phyloP scores from a whole-genome alignment of 352 stramenopile genomes.

The Stephanocyclus meneghinianus region DNA sequence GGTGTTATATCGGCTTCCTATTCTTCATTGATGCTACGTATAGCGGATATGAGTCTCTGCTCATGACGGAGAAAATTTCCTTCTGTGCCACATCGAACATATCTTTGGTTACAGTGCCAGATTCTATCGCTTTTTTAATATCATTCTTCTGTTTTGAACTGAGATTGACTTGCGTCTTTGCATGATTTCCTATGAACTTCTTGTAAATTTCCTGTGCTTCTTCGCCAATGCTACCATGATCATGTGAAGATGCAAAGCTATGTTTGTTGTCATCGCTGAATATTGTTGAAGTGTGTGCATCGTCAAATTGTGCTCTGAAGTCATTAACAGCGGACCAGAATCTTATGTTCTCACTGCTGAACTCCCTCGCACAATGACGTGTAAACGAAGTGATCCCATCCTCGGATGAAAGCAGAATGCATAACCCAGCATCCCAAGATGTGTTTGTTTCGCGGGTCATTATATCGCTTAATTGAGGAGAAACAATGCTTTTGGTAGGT shows the following conservation, averaged over 20 bases:
- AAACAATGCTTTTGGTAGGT: not conserved
- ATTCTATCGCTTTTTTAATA: slow-evolving; percentile 37
- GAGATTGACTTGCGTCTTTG: slow-evolving; percentile 42
- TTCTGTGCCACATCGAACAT: slow-evolving; percentile 47
- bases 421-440: slow-evolving; percentile 53
- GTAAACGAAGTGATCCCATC: slow-evolving; percentile 44
- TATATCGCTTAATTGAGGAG: not conserved
- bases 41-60: slow-evolving; percentile 44
- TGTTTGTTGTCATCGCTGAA: slow-evolving; percentile 2
- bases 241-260: not conserved
- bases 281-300: slow-evolving; percentile 4
- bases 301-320: slow-evolving; percentile 43
- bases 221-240: slow-evolving; percentile 10
- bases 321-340: slow-evolving; percentile 57
- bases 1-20: not conserved
- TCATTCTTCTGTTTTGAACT: slow-evolving; percentile 37
- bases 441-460: slow-evolving; percentile 10
- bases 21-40: slow-evolving; percentile 41
- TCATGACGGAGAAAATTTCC: slow-evolving; percentile 56
- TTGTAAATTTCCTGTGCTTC: slow-evolving; percentile 24
- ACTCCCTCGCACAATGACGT: slow-evolving; percentile 48
- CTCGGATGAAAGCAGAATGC: slow-evolving; percentile 46
- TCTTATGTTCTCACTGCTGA: slow-evolving; percentile 39
- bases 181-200: slow-evolving; percentile 26
- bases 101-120: slow-evolving; percentile 21